Base-by-base conservation (phyloP, 2,329 filamentous ascomycete species). In the Aquanectria penicillioides region DNA sequence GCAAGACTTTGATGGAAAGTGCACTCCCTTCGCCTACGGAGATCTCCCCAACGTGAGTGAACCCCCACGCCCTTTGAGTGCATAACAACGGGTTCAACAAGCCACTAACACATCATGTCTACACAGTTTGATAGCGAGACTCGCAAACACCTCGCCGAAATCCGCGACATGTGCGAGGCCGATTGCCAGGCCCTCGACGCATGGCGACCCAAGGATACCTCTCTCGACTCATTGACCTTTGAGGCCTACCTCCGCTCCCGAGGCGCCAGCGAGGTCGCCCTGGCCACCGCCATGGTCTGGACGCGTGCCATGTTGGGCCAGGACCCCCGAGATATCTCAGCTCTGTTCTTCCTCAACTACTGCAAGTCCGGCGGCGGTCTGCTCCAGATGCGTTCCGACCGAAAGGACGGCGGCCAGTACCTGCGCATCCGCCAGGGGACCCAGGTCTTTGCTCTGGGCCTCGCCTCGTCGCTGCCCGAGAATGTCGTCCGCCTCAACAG, bases 271-370 rank as follows among this genome's bases (percentile, higher is more conserved):
- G 47, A 63, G 3, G 26, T 44, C 2, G 50, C 56, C 11, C 5
- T 66, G 29, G 56, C 56, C 5, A 64, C 62, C 0, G 76, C 77
- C 1, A 75, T 65, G 3, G 65, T 84, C 4, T 84, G 82, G 75
- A 79, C 78, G 0, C 74, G 80, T 0, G 83, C 78, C 2, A 81
- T 83, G 78, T 70, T 85, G 2, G 84, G 84, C 2, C 70, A 78
- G 1, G 81, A 85, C 28, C 77, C 83, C 0, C 57, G 52, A 2
- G 82, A 86, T 11, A 65, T 85, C 5, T 81, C 78, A 6, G 83
- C 84, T 0, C 67, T 83, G 2, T 86, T 74, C 65, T 85, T 87
- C 63, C 73, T 88, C 18, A 76, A 84, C 64, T 86, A 87, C 71
- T 82, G 80, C 75, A 81, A 80, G 62, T 78, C 76, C 10, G 81